Percentiles rank a stretch among this genome's conserved stretches.
These are phyloP conservation scores for Colletotrichum musae DNA, from an alignment of 2,329 filamentous ascomycete genomes.

Conservation along the genomic window DNA sequence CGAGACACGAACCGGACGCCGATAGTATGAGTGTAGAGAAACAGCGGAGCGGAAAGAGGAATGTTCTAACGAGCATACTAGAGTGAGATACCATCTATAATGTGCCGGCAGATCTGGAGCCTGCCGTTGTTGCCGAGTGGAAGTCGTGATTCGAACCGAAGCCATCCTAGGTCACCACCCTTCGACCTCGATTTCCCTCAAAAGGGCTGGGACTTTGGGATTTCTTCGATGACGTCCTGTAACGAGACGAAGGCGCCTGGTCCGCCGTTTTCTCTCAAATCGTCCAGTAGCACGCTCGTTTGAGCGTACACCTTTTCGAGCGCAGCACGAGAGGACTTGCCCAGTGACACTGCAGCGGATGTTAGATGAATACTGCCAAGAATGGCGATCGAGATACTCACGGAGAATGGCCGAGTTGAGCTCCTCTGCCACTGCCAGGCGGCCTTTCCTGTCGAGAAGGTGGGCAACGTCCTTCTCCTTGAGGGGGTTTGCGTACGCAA, in stretches of 20 bases:
- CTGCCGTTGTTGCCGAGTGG: slow-evolving; percentile 1
- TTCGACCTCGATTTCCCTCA: neutral
- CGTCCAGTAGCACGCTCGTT: slow-evolving; percentile 87
- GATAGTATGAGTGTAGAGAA: slow-evolving; percentile 31
- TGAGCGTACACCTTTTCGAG: slow-evolving; percentile 90
- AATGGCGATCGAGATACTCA: slow-evolving; percentile 60
- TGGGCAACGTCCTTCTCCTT: slow-evolving; percentile 82
- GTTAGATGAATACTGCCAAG: neutral
- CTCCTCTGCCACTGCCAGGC: slow-evolving; percentile 89
- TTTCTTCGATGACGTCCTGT: slow-evolving; percentile 63
- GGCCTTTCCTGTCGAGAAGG: slow-evolving; percentile 81
- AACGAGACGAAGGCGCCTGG: slow-evolving; percentile 85
- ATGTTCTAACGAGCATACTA: slow-evolving; percentile 32
- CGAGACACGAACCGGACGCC: slow-evolving; percentile 38
- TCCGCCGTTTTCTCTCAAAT: slow-evolving; percentile 84
- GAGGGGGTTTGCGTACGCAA: slow-evolving; percentile 88
- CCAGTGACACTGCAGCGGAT: slow-evolving; percentile 78
- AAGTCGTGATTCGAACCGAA: neutral
- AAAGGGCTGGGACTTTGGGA: slow-evolving; percentile 54
- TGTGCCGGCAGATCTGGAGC: neutral
- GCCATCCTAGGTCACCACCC: neutral
- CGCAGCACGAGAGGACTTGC: slow-evolving; percentile 89
- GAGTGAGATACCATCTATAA: slow-evolving; percentile 31
- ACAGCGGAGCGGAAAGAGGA: slow-evolving; percentile 7
- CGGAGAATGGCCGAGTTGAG: slow-evolving; percentile 93